Evolutionary conservation across 129 eudicot genomes (phyloP).

Genomic region (Saposhnikovia divaricata): DNA sequence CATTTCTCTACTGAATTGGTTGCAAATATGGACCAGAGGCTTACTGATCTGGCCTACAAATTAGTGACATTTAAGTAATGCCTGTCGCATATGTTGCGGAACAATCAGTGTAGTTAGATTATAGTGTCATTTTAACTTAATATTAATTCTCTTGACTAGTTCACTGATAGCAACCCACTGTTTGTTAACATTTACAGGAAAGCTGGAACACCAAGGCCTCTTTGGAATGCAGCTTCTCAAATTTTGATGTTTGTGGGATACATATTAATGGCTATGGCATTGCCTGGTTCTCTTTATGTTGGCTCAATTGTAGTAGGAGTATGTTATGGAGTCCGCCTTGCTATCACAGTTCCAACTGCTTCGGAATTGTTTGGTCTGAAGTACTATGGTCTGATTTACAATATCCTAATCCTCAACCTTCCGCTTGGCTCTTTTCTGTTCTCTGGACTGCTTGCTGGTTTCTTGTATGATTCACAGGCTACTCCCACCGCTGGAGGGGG

Average conservation of each 20-base stretch:
- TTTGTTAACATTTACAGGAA: conserved; percentile 35
- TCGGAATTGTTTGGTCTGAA: conserved; percentile 92
- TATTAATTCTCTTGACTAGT: background rate
- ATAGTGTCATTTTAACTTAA: background rate
- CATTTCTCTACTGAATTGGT: background rate
- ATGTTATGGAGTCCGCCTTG: conserved; percentile 89
- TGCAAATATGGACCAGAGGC: background rate
- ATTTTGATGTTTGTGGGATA: conserved; percentile 73
- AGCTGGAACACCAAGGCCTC: conserved; percentile 79
- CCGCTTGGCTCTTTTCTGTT: conserved; percentile 95
- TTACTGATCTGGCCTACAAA: background rate
- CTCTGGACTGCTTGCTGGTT: conserved; percentile 90
- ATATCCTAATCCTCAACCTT: conserved; percentile 76
- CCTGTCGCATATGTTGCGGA: background rate
- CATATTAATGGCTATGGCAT: conserved; percentile 64
- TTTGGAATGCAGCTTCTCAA: conserved; percentile 97
- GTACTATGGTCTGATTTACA: conserved; percentile 86
- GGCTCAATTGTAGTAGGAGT: conserved; percentile 83
- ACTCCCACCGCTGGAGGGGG: conserved; percentile 58
- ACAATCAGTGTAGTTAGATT: background rate
- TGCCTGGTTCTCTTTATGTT: conserved; percentile 84
- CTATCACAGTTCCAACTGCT: conserved; percentile 85
- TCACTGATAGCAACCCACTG: background rate
- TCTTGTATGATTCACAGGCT: conserved; percentile 73
- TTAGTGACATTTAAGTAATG: background rate